Base-by-base conservation (phyloP, 1,284 basidiomycete species). In the Prillingera fragicola region DNA sequence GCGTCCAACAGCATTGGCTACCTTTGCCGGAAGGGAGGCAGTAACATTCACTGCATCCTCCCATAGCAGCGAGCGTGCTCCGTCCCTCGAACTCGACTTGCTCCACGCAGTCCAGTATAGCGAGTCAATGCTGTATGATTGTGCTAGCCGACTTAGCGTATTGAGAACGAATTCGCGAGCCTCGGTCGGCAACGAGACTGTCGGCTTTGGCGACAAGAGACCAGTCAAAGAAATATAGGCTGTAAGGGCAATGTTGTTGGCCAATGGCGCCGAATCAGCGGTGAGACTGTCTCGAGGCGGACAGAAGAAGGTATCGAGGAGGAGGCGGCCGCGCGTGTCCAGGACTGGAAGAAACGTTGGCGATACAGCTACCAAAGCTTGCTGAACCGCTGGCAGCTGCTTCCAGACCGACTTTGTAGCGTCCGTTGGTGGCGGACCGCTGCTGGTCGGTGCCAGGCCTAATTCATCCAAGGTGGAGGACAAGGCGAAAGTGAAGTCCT, bases 331-430 rank as follows among this genome's bases (percentile, higher is more conserved):
- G 1, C 37, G 63, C 23, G 77, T 69, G 38, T 83, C 78, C n/a
- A 90, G 70, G 0, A 67, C 54, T 0, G 69, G 60, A 33, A 80
- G 77, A 84, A 88, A 91, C 18, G 79, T 77, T 0, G 85, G 84
- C 4, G 80, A 63, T 28, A 41, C 33, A 8, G 40, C 44, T 3
- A 69, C 21, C 4, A 69, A 52, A 4, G 43, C 33, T 5, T 36
- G 29, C 35, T 69, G 67, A 1, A 65, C 59, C 5, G 51, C 40
- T 1, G 63, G 60, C 1, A 69, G 53, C 23, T 58, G 56, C n/a
- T n/a, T n/a, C n/a, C n/a, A n/a, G n/a, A n/a, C n/a, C n/a, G n/a
- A n/a, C n/a, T n/a, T n/a, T n/a, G n/a, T n/a, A n/a, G n/a, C n/a
- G n/a, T n/a, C n/a, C n/a, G n/a, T n/a, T n/a, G n/a, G n/a, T n/a